Evolutionary conservation across 148 eudicot species (phyloP), one percentile per base, ranked within the genome.

Genomic region (Camellia japonica): DNA sequence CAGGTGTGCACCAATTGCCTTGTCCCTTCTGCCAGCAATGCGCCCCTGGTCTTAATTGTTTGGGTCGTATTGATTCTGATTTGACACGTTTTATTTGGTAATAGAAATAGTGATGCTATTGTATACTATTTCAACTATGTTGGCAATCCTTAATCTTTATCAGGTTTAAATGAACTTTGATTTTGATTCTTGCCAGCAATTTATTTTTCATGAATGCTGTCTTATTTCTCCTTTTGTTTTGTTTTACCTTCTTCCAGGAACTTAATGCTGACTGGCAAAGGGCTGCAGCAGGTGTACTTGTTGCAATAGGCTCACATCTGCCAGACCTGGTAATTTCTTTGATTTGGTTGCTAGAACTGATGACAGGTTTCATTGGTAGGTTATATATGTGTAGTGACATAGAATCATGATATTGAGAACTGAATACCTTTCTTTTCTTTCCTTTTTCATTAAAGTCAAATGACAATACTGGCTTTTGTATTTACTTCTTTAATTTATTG

Each of bases 241-340:
- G 55, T 62, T 69, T 84, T 61, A 15, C 66, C 73, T 78, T 65
- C 4, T 49, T 84, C 74, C 75, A 95, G 99, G 99, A 95, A 88
- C 74, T 95, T 54, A 89, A 91, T 87, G 84, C 95, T 82, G 99
- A 92, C 74, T 95, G 99, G 99, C 99, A 95, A 87, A 95, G 88
- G 83, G 93, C 98, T 84, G 99, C 99, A 41, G 84, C 97, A 20
- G 85, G 84, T 79, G 82, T 93, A 81, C 98, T 95, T 86, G 99
- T 95, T 84, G 90, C 99, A 61, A 93, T 95, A 77, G 99, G 99
- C 62, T 92, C 89, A 46, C 99, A 95, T 90, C 84, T 90, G 68
- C 99, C 99, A 63, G 95, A 95, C 77, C 87, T 95, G 79, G 99
- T 93, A 91, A 88, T 93, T 90, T 63, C 42, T 46, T 79, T 69